Base-by-base conservation (phyloP, 805 yeast species). In the Yarrowia porcina region DNA sequence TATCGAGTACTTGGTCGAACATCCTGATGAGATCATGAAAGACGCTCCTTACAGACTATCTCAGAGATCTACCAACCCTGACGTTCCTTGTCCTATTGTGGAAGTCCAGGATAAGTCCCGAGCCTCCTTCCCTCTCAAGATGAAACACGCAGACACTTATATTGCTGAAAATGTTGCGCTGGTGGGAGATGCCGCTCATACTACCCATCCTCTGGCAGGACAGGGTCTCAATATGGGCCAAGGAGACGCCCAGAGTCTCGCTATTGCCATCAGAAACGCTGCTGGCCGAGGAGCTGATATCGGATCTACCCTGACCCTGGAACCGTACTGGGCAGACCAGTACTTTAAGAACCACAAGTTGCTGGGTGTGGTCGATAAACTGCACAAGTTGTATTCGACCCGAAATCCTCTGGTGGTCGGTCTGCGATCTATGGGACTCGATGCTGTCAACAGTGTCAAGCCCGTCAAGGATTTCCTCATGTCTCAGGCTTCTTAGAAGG, bases 191-290 rank as follows among this genome's bases (percentile, higher is more conserved):
- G 98, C 99, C 1, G 98, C 98, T 0, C 99, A 94, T 69, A 88
- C 97, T 0, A 90, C 97, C 1, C 98, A 94, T 73, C 99, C 99
- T 2, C 79, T 94, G 65, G 97, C 97, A 4, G 99, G 99, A 10
- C 99, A 94, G 75, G 99, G 99, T 25, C 81, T 94, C 63, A 94
- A 94, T 74, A 91, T 93, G 97, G 99, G 99, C 20, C 97, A 92
- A 73, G 86, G 88, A 27, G 99, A 94, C 72, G 97, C 90, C 1
- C 85, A 86, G 64, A 77, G 86, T 1, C 78, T 94, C 30, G 84
- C 87, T 0, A 76, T 72, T 1, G 89, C 93, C 0, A 70, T 94
- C 27, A 96, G 89, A 67, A 77, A 66, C 10, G 96, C 96, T 0
- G 76, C 83, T 2, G 77, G 78, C 41, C 79, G 97, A 47, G 99